Conservation (phyloP, 2,329 filamentous ascomycete species). For the Gyromitra esculenta region DNA sequence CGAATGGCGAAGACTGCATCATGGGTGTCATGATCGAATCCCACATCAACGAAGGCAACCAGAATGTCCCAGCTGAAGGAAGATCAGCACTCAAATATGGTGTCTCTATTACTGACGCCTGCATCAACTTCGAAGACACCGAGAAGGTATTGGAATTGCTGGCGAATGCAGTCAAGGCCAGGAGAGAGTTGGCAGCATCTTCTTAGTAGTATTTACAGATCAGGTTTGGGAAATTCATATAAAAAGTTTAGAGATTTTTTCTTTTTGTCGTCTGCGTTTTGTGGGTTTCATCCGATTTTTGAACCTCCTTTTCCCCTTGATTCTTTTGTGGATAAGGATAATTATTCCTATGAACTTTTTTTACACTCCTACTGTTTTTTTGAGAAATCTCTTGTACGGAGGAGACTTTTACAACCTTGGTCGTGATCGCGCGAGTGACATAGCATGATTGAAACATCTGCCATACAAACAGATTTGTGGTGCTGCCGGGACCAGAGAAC, state of each 20-base stretch:
- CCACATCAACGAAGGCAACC: slow-evolving; percentile 90
- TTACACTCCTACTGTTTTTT: neutral
- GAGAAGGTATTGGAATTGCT: slow-evolving; percentile 77
- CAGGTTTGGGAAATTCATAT: neutral
- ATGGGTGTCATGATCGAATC: slow-evolving; percentile 99
- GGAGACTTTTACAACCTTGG: neutral
- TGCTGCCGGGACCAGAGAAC: neutral
- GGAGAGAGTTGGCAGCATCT: slow-evolving; percentile 66
- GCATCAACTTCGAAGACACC: slow-evolving; percentile 68
- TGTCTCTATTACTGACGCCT: slow-evolving; percentile 94
- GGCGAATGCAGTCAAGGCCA: slow-evolving; percentile 80
- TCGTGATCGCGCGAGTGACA: slow-evolving; percentile 23
- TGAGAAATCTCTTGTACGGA: neutral
- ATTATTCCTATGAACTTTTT: neutral
- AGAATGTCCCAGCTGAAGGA: slow-evolving; percentile 87
- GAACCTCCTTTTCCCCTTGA: neutral
- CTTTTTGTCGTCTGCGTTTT: neutral
- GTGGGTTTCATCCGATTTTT: neutral
- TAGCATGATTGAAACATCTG: slow-evolving; percentile 4
- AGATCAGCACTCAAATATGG: slow-evolving; percentile 82
- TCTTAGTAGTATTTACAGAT: slow-evolving; percentile 2
- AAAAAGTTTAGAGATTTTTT: neutral
- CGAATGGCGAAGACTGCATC: slow-evolving; percentile 81
- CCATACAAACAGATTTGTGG: neutral
- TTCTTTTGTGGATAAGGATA: neutral